Evolutionary conservation across 2,329 filamentous ascomycete genomes (phyloP).

Genomic region (Stagonosporopsis rhizophila): DNA sequence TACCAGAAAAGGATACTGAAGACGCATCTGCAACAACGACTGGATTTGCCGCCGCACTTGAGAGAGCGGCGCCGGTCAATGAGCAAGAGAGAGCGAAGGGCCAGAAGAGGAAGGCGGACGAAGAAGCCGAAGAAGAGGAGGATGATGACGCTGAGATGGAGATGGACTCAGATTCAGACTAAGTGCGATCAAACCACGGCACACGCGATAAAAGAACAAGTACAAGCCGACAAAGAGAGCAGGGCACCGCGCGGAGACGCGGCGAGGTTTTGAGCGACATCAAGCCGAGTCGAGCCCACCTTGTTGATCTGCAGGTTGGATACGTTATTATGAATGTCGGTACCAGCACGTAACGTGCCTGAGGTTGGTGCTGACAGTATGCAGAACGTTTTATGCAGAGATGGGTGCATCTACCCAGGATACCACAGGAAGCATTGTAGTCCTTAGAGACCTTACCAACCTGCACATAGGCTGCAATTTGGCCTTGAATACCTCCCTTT

Average conservation of each 20-base stretch:
- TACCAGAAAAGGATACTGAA: constrained; percentile 28
- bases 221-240: not conserved
- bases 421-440: not conserved
- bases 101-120: constrained; percentile 73
- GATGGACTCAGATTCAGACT: constrained; percentile 71
- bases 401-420: not conserved
- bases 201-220: not conserved
- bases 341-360: constrained; percentile 11
- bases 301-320: constrained; percentile 4
- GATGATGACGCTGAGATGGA: constrained; percentile 56
- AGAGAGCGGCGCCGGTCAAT: constrained; percentile 42
- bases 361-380: constrained; percentile 13
- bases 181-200: not conserved
- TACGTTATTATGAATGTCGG: constrained; percentile 5
- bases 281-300: not conserved
- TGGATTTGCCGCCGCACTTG: constrained; percentile 40
- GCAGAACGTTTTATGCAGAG: constrained; percentile 11
- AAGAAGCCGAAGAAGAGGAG: constrained; percentile 64
- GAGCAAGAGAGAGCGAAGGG: constrained; percentile 59
- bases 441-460: constrained; percentile 1
- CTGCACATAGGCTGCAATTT: not conserved
- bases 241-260: not conserved
- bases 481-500: not conserved
- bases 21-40: constrained; percentile 53
- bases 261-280: not conserved